Evolutionary conservation across 768 basidiomycete species (phyloP).

Genomic region (Trametes cinnabarina): DNA sequence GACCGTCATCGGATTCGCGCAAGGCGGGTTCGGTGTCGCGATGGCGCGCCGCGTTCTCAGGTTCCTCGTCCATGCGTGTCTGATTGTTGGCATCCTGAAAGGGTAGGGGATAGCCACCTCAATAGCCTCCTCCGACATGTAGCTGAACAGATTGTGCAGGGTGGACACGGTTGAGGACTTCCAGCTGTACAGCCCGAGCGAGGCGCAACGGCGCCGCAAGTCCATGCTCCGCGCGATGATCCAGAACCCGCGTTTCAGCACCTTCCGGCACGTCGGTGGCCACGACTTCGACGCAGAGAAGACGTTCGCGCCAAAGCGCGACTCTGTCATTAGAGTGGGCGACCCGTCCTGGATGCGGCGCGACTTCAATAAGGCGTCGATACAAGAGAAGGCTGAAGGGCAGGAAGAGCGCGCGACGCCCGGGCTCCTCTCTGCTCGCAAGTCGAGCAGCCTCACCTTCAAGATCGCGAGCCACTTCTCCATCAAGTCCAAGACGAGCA

Average conservation of each 20-base stretch:
- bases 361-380: neutral
- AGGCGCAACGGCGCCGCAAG: constrained; percentile 28
- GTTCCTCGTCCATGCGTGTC: constrained; percentile 48
- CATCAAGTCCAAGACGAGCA: neutral
- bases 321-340: constrained; percentile 14
- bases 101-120: constrained; percentile 42
- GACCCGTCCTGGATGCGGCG: constrained; percentile 22
- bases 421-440: constrained; percentile 5
- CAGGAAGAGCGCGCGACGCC: constrained; percentile 4
- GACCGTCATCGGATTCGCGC: constrained; percentile 59
- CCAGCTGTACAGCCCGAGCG: constrained; percentile 37
- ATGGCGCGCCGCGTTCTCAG: constrained; percentile 60
- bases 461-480: constrained; percentile 3
- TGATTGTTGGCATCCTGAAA: constrained; percentile 63
- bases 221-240: constrained; percentile 48
- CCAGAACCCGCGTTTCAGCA: constrained; percentile 51
- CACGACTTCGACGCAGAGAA: constrained; percentile 18
- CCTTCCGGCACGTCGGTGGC: constrained; percentile 42
- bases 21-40: constrained; percentile 48
- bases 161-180: constrained; percentile 57
- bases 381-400: neutral
- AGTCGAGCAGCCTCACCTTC: constrained; percentile 11
- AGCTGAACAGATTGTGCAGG: constrained; percentile 29
- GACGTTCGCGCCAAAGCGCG: constrained; percentile 9
- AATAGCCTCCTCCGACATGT: neutral